A percentile compares a stretch with the other conserved stretches of the same genome.
Evolutionary conservation across 2,329 filamentous ascomycete genomes (phyloP).

Genomic region (Cadophora sp.): DNA sequence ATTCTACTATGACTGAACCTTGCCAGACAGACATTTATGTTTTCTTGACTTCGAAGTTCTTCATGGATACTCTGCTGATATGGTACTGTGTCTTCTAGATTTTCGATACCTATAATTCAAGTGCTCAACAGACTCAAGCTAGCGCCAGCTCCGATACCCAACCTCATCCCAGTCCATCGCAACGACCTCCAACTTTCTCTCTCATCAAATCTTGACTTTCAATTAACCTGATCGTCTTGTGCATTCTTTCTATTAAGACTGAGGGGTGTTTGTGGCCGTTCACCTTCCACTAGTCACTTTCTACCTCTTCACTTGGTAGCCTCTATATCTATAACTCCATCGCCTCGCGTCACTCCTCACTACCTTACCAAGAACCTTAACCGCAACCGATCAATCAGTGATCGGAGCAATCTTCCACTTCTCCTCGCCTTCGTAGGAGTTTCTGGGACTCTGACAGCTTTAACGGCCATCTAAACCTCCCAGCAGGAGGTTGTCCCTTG

Average conservation of each 20-base stretch:
- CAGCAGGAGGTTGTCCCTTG: too few relatives aligned
- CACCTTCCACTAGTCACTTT: background rate
- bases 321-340: background rate
- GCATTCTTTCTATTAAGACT: background rate
- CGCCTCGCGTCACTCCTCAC: background rate
- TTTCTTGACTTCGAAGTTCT: background rate
- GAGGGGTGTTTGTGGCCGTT: background rate
- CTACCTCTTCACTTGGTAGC: background rate
- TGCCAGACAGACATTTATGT: background rate
- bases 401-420: background rate
- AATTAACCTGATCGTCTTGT: background rate
- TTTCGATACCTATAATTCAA: constrained; percentile 8
- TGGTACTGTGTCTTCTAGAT: background rate
- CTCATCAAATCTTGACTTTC: background rate
- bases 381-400: background rate
- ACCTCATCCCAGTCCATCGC: background rate
- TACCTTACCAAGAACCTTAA: background rate
- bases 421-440: background rate
- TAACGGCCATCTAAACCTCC: background rate
- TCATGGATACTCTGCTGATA: background rate
- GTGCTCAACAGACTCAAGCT: background rate
- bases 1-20: background rate
- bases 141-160: background rate
- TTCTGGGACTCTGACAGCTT: background rate
- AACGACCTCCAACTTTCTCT: background rate